phyloP scores from a whole-genome alignment of 495 filamentous ascomycete genomes.

The Apiosordaria backusii region DNA sequence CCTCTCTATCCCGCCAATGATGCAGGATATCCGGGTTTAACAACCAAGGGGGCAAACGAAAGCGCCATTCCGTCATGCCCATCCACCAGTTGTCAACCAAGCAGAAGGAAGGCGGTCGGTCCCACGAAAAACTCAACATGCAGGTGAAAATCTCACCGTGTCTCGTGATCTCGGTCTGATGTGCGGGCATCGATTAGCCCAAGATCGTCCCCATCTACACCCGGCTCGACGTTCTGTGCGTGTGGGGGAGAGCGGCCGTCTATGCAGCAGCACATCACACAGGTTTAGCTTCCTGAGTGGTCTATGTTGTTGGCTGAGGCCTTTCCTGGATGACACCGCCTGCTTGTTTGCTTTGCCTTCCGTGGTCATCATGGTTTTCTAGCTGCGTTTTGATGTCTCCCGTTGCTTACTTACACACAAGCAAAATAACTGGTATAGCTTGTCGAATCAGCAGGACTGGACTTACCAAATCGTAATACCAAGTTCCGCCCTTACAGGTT shows the following conservation, averaged over 20 bases:
- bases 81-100: neutral
- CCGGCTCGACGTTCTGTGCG: neutral
- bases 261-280: neutral
- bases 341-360: neutral
- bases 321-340: neutral
- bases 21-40: too few relatives aligned
- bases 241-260: neutral
- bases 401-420: neutral
- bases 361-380: neutral
- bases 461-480: neutral
- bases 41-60: neutral
- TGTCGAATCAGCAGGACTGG: neutral
- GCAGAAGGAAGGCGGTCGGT: neutral
- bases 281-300: neutral
- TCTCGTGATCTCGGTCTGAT: constrained; percentile 1
- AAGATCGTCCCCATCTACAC: neutral
- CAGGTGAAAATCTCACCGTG: neutral
- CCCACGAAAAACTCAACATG: neutral
- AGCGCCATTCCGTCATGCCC: too few relatives aligned
- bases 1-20: neutral
- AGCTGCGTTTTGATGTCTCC: neutral
- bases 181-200: neutral
- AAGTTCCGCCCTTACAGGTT: neutral
- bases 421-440: neutral
- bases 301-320: neutral